Conservation (phyloP, 768 basidiomycete species). For the Cyclocybe cylindracea region DNA sequence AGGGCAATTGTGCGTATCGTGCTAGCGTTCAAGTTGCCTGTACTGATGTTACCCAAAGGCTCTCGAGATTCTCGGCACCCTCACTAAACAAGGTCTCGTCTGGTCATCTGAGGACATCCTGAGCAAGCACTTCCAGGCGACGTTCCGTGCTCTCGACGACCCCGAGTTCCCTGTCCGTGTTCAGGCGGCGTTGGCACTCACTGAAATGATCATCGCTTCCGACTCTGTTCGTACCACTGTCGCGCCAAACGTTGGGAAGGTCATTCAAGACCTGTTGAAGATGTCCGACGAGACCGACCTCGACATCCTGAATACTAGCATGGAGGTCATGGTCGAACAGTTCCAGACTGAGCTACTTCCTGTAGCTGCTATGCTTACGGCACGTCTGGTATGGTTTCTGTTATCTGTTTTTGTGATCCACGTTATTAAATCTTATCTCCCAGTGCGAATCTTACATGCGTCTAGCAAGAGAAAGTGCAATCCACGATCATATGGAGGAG, state of each 20-base stretch:
- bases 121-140: slow-evolving; percentile 61
- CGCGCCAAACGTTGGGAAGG: slow-evolving; percentile 78
- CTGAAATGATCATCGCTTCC: slow-evolving; percentile 68
- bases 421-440: neutral
- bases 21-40: slow-evolving; percentile 3
- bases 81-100: slow-evolving; percentile 66
- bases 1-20: slow-evolving; percentile 65
- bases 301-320: slow-evolving; percentile 78
- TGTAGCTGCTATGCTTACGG: slow-evolving; percentile 79
- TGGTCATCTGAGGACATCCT: slow-evolving; percentile 79
- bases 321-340: slow-evolving; percentile 85
- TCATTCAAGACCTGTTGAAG: slow-evolving; percentile 88
- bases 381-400: slow-evolving; percentile 61
- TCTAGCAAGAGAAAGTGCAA: slow-evolving; percentile 67
- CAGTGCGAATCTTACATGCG: slow-evolving; percentile 86
- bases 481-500: slow-evolving; percentile 51
- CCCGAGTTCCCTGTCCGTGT: slow-evolving; percentile 81
- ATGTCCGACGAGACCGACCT: slow-evolving; percentile 91
- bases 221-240: slow-evolving; percentile 70
- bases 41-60: slow-evolving; percentile 45
- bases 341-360: slow-evolving; percentile 86
- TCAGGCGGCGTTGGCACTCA: slow-evolving; percentile 78
- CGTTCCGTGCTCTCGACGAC: slow-evolving; percentile 73
- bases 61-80: slow-evolving; percentile 76
- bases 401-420: neutral